Conservation (phyloP, 768 basidiomycete species). For the Collybiopsis luxurians region DNA sequence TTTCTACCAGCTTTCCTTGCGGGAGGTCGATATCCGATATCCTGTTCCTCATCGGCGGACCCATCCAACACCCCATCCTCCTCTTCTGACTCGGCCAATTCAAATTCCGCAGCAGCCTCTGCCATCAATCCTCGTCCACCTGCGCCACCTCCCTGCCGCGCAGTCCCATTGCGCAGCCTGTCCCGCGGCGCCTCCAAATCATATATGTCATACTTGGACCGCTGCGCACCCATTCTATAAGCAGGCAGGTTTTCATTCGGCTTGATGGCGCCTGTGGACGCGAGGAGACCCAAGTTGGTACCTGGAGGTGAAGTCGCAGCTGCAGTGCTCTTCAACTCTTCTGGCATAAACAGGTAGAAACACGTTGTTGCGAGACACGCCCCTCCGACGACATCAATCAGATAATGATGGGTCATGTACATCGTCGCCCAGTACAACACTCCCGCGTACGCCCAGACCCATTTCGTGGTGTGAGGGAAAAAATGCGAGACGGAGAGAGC, state of each 20-base stretch:
- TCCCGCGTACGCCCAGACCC: constrained; percentile 80
- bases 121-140: constrained; percentile 28
- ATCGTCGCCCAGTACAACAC: constrained; percentile 97
- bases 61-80: constrained; percentile 43
- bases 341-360: constrained; percentile 89
- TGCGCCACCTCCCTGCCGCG: constrained; percentile 22
- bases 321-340: constrained; percentile 61
- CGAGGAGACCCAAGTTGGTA: constrained; percentile 10
- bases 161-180: constrained; percentile 2
- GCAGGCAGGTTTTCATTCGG: constrained; percentile 6
- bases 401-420: constrained; percentile 98
- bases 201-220: constrained; percentile 74
- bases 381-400: constrained; percentile 95
- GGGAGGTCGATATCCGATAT: constrained; percentile 8
- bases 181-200: constrained; percentile 61
- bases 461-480: constrained; percentile 71
- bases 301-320: constrained; percentile 52
- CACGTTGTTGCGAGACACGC: constrained; percentile 84
- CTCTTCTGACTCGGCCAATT: constrained; percentile 54
- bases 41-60: constrained; percentile 6
- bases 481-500: constrained; percentile 94
- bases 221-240: constrained; percentile 19
- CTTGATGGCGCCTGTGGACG: neutral
- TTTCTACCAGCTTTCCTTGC: neutral
- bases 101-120: constrained; percentile 51